phyloP scores from a whole-genome alignment of 495 filamentous ascomycete species.

The Daldinia decipiens region DNA sequence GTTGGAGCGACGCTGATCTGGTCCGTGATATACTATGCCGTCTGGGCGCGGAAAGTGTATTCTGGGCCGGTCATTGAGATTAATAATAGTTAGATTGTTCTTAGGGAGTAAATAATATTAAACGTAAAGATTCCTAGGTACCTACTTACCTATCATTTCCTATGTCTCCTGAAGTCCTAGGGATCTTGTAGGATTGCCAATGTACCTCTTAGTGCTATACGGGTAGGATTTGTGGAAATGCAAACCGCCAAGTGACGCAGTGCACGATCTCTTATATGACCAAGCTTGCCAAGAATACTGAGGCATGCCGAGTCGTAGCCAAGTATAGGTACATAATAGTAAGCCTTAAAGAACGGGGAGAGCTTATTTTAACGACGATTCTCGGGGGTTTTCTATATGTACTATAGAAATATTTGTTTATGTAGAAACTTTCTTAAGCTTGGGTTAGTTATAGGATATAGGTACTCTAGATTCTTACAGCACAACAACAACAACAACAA shows the following conservation, averaged over 20 bases:
- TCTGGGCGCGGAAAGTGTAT: conserved; percentile 56
- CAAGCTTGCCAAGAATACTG: not conserved
- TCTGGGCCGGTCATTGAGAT: conserved; percentile 39
- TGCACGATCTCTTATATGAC: not conserved
- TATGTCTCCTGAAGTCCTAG: not conserved
- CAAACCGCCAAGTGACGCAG: not conserved
- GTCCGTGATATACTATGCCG: conserved; percentile 54
- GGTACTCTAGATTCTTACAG: too few relatives aligned
- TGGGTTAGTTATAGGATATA: too few relatives aligned
- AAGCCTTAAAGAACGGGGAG: not conserved
- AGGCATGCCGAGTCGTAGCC: not conserved
- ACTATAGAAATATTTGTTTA: not conserved
- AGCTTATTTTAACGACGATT: conserved; percentile 1
- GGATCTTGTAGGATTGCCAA: not conserved
- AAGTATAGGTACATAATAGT: not conserved
- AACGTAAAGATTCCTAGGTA: not conserved
- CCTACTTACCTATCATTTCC: too few relatives aligned
- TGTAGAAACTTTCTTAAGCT: too few relatives aligned
- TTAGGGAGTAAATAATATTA: not conserved
- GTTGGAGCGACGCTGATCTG: conserved; percentile 58
- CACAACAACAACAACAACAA: too few relatives aligned
- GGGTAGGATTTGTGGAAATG: not conserved
- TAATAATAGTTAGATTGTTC: conserved; percentile 1
- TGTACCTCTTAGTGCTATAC: not conserved
- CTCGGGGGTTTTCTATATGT: too few relatives aligned